Evolutionary conservation across 192 early-diverging fungal genomes (phyloP).

Genomic region (Gigaspora rosea): DNA sequence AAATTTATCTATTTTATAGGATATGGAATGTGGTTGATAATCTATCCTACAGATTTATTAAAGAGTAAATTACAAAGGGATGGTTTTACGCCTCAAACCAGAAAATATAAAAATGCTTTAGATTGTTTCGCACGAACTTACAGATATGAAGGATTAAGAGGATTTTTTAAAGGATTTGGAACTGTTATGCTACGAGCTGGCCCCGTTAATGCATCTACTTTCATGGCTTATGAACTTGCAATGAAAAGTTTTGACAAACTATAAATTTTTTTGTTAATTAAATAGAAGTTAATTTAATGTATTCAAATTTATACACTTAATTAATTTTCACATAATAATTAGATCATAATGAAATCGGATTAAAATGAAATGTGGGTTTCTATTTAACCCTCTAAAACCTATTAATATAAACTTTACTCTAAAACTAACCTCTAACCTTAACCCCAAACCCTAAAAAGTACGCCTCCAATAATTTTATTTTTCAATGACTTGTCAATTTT

Average conservation of each 20-base stretch:
- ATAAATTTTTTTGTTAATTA: neutral
- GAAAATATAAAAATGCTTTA: constrained; percentile 70
- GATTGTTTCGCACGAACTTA: constrained; percentile 84
- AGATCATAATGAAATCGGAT: no score
- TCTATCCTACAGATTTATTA: constrained; percentile 92
- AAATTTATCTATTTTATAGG: constrained; percentile 34
- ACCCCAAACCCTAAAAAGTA: no score
- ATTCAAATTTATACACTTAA: no score
- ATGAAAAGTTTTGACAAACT: constrained; percentile 45
- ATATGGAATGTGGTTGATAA: constrained; percentile 71
- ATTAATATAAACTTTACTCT: no score
- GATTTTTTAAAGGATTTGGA: constrained; percentile 84
- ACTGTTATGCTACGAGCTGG: constrained; percentile 91
- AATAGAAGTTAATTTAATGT: no score
- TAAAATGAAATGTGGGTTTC: no score
- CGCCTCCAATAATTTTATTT: no score
- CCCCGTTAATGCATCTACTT: constrained; percentile 92
- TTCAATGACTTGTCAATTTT: no score
- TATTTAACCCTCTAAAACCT: no score
- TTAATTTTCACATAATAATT: no score
- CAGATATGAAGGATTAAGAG: constrained; percentile 75
- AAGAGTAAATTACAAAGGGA: constrained; percentile 97
- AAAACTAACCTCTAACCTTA: no score
- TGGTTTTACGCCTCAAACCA: constrained; percentile 62
- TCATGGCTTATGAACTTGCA: constrained; percentile 75